Evolutionary conservation across 1,284 basidiomycete species (phyloP).

Genomic region (Blastosporella zonata): DNA sequence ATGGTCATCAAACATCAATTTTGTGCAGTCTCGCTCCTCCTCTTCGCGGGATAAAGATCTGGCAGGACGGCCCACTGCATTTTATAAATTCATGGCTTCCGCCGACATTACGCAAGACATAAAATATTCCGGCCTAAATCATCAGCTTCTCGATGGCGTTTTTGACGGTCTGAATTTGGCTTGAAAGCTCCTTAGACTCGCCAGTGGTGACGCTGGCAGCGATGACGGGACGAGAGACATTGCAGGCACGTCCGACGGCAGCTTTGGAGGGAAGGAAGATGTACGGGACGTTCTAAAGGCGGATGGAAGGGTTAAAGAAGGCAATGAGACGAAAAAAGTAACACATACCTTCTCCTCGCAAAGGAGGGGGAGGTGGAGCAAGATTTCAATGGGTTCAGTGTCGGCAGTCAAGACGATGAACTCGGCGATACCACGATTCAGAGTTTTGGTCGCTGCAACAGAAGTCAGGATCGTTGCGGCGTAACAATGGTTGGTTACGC

Average conservation of each 20-base stretch:
- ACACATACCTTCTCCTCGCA: conserved; percentile 92
- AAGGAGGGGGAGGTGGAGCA: conserved; percentile 94
- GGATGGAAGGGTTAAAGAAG: conserved; percentile 4
- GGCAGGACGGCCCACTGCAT: too few relatives aligned
- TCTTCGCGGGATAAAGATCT: too few relatives aligned
- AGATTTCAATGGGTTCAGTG: conserved; percentile 96
- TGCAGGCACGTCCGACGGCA: conserved; percentile 94
- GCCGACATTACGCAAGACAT: neutral
- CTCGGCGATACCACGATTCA: conserved; percentile 98
- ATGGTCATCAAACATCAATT: too few relatives aligned
- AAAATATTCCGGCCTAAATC: conserved; percentile 24
- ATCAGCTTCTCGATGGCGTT: conserved; percentile 77
- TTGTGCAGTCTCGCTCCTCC: too few relatives aligned
- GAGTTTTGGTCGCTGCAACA: conserved; percentile 84
- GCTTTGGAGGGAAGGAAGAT: conserved; percentile 94
- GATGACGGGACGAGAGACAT: conserved; percentile 94
- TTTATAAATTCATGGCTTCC: neutral
- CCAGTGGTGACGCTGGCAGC: conserved; percentile 94
- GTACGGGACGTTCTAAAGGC: conserved; percentile 86
- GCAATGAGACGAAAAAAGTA: neutral
- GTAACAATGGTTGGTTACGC: conserved; percentile 15
- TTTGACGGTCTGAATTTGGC: conserved; percentile 91
- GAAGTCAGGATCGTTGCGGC: neutral
- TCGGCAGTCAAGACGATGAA: conserved; percentile 98
- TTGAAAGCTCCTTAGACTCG: conserved; percentile 89